Percentiles rank a stretch among this genome's conserved stretches.
Evolutionary conservation across 257 asterid genomes (phyloP).

Genomic region (Sherardia arvensis): DNA sequence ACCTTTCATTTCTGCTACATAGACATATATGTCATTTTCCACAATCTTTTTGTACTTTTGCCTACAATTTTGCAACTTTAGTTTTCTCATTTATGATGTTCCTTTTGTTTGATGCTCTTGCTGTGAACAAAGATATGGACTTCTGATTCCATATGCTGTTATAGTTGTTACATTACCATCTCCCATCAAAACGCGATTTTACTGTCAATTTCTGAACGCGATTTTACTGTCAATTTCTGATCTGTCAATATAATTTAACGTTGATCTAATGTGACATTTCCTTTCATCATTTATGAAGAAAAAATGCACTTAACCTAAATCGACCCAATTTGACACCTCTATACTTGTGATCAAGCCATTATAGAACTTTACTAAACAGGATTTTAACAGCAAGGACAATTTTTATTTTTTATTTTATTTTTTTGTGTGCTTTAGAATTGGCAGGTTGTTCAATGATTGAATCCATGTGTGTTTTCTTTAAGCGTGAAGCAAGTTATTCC

Average conservation of each 20-base stretch:
- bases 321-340: no score
- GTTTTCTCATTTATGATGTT: neutral
- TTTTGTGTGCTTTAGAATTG: neutral
- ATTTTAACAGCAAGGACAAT: neutral
- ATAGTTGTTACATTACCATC: no score
- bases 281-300: no score
- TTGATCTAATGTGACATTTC: no score
- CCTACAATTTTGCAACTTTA: neutral
- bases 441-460: neutral
- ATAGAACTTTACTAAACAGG: no score
- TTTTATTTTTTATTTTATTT: no score
- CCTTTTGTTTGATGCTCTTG: neutral
- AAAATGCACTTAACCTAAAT: no score
- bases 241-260: no score
- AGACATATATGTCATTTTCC: slow-evolving; percentile 1
- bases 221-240: no score
- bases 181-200: neutral
- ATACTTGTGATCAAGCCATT: no score
- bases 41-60: neutral
- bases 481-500: neutral
- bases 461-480: neutral
- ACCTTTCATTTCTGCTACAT: neutral
- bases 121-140: neutral
- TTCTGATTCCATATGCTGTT: neutral
- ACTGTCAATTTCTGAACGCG: no score